Evolutionary conservation across 2,329 filamentous ascomycete species (phyloP).

Genomic region (Aureobasidium lini): DNA sequence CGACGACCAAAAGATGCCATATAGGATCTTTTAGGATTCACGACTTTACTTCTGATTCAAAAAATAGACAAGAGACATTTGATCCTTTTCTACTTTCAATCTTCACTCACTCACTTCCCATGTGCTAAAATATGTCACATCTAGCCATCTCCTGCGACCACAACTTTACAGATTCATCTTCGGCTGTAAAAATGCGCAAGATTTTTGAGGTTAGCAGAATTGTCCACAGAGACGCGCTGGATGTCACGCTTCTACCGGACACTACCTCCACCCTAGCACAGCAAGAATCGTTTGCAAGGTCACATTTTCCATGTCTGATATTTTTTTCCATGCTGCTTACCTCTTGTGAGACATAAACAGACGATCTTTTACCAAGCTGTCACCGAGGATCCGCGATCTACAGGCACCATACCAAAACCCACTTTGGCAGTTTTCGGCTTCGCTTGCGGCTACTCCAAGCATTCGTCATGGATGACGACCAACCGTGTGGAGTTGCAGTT

Average conservation of each 20-base stretch:
- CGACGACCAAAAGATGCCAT: conserved; percentile 12
- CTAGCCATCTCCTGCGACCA: no score
- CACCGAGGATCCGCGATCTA: neutral
- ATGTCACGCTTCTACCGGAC: no score
- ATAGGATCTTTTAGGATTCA: conserved; percentile 11
- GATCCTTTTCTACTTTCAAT: neutral
- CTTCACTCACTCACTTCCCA: neutral
- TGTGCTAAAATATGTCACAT: no score
- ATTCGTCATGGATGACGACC: conserved; percentile 10
- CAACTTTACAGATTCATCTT: no score
- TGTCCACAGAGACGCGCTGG: no score
- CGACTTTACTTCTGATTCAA: neutral
- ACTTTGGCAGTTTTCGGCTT: neutral
- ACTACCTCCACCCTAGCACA: no score
- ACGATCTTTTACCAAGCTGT: neutral
- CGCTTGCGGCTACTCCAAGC: neutral
- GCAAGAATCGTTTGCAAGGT: no score
- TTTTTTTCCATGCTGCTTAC: neutral
- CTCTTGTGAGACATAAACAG: neutral
- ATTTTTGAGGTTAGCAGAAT: no score
- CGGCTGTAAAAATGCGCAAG: no score
- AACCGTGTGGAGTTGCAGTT: neutral
- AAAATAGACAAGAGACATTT: neutral
- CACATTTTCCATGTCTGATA: no score
- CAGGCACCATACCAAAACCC: neutral